phyloP scores from a whole-genome alignment of 257 asterid genomes.

The Lantana camara region DNA sequence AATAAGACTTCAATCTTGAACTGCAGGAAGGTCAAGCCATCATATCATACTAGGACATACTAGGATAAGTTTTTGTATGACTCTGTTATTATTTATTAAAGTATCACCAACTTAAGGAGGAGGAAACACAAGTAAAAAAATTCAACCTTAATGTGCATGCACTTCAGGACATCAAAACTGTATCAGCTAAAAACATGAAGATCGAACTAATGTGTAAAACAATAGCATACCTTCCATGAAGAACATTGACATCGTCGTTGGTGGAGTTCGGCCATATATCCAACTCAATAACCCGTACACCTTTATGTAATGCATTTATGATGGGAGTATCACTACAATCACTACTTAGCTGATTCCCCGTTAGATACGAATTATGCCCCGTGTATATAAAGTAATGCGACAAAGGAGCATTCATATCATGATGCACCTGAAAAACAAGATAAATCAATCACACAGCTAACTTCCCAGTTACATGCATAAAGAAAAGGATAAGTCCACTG shows the following conservation, averaged over 20 bases:
- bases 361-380: constrained; percentile 68
- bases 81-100: too few species aligned
- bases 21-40: too few species aligned
- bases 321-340: constrained; percentile 71
- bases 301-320: constrained; percentile 51
- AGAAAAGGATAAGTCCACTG: constrained; percentile 7
- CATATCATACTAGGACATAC: too few species aligned
- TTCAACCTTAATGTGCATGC: constrained; percentile 7
- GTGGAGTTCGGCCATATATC: constrained; percentile 76
- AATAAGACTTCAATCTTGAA: too few species aligned
- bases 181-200: constrained; percentile 12
- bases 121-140: background rate
- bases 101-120: too few species aligned
- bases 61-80: too few species aligned
- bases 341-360: constrained; percentile 72
- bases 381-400: constrained; percentile 74
- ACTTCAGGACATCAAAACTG: background rate
- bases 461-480: background rate
- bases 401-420: constrained; percentile 66
- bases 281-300: constrained; percentile 68
- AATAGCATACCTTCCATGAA: constrained; percentile 61
- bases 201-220: constrained; percentile 10
- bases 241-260: constrained; percentile 52
- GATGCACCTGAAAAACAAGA: constrained; percentile 63
- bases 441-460: background rate